Evolutionary conservation across 768 basidiomycete genomes (phyloP).

Genomic region (Phanerodontia chrysosporium): DNA sequence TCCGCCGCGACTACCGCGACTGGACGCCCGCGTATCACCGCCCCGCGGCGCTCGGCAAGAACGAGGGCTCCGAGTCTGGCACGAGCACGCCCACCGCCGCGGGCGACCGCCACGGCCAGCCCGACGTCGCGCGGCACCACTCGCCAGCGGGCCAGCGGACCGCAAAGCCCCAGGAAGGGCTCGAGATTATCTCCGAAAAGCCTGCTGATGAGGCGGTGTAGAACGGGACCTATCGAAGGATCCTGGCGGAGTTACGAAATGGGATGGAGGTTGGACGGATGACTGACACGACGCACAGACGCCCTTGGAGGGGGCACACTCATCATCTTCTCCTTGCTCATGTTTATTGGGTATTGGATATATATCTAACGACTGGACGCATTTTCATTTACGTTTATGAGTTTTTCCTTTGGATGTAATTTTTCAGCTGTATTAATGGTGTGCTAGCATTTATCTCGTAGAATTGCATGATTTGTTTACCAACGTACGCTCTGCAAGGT

Average conservation of each 20-base stretch:
- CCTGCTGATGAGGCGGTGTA: neutral
- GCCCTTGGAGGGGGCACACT: neutral
- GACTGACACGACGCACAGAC: neutral
- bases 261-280: neutral
- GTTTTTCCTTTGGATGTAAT: constrained; percentile 2
- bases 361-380: neutral
- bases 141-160: neutral
- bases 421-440: neutral
- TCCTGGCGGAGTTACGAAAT: too few relatives aligned
- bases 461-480: neutral
- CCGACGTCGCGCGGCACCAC: constrained; percentile 10
- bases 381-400: neutral
- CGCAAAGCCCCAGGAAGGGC: neutral
- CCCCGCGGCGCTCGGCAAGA: neutral
- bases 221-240: too few relatives aligned
- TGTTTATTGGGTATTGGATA: constrained; percentile 4
- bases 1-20: constrained; percentile 61
- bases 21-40: constrained; percentile 36
- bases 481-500: too few relatives aligned
- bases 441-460: neutral
- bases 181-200: constrained; percentile 1
- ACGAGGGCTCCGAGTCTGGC: neutral
- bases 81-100: constrained; percentile 20
- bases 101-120: constrained; percentile 28
- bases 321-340: neutral